Evolutionary conservation across 2,329 filamentous ascomycete genomes (phyloP), one percentile per base, ranked within the genome.

Genomic region (Hymenoscyphus repandus): DNA sequence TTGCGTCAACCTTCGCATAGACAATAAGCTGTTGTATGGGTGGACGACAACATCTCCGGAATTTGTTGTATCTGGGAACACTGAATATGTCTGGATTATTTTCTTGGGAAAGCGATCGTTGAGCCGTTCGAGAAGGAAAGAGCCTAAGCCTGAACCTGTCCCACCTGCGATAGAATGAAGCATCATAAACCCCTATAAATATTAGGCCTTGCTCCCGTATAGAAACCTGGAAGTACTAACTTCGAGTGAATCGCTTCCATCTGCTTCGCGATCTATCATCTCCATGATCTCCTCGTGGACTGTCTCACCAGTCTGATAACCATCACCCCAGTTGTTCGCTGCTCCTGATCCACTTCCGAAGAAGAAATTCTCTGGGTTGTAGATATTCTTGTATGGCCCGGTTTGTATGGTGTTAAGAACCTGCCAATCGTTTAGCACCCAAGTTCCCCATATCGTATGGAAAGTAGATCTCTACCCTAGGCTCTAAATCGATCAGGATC

Each of bases 311-410:
- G 89, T 91, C 59, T 93, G 85, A 71, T 99, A 99, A 42, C 93
- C 93, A 65, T 93, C 88, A 54, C 91, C 93, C 93, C 93, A 99
- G 70, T 97, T 99, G 71, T 99, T 99, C 41, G 90, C 93, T 6
- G 93, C 93, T 41, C 93, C 93, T 49, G 89, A 83, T 51, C 93
- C 93, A 72, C 96, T 95, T 63, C 92, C 90, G 47, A 97, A 83
- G 68, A 95, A 99, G 73, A 97, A 96, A 75, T 99, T 99, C 71
- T 99, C 93, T 0, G 93, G 93, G 68, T 99, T 99, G 80, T 99
- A 99, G 53, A 99, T 99, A 69, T 99, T 97, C 70, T 86, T 90
- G 76, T 99, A 99, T 0, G 91, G 85, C 1, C 93, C 90, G 9
- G 85, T 86, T 72, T 97, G 92, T 61, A 99, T 99, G 55, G 83